Percentiles rank a stretch among this genome's conserved stretches.
Conservation (phyloP, 495 filamentous ascomycete species). For the Aspergillus conjunctus region DNA sequence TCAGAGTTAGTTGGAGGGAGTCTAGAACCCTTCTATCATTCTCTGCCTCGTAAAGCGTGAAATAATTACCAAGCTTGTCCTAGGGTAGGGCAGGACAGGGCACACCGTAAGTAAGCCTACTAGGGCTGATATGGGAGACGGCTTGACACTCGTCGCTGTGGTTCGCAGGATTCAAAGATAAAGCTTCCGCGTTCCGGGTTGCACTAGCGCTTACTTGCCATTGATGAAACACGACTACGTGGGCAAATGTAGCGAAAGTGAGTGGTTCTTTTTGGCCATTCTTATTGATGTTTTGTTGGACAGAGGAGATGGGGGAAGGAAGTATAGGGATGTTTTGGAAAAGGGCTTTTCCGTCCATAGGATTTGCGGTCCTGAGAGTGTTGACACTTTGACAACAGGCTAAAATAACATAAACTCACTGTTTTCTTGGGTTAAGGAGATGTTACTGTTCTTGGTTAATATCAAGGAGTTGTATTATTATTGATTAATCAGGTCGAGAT, state of each 20-base stretch:
- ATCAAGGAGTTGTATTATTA: no score
- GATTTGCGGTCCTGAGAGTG: no score
- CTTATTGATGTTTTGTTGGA: background rate
- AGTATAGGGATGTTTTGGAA: background rate
- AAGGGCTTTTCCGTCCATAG: no score
- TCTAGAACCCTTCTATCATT: no score
- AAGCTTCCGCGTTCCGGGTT: conserved; percentile 1
- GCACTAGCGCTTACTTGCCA: conserved; percentile 19
- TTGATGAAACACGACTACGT: conserved; percentile 7
- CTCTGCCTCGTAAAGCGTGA: no score
- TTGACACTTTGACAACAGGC: no score
- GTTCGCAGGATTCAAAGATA: conserved; percentile 14
- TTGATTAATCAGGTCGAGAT: no score
- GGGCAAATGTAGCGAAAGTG: background rate
- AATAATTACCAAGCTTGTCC: background rate
- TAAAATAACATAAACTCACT: no score
- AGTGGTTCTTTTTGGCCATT: background rate
- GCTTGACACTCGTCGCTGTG: no score
- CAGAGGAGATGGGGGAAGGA: background rate
- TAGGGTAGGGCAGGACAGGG: background rate
- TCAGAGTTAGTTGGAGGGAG: no score
- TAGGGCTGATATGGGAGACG: conserved; percentile 11
- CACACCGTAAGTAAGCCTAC: conserved; percentile 6
- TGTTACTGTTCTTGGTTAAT: no score
- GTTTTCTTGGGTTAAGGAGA: no score